phyloP scores from a whole-genome alignment of 2,329 filamentous ascomycete species.

The Aureobasidium sp. region DNA sequence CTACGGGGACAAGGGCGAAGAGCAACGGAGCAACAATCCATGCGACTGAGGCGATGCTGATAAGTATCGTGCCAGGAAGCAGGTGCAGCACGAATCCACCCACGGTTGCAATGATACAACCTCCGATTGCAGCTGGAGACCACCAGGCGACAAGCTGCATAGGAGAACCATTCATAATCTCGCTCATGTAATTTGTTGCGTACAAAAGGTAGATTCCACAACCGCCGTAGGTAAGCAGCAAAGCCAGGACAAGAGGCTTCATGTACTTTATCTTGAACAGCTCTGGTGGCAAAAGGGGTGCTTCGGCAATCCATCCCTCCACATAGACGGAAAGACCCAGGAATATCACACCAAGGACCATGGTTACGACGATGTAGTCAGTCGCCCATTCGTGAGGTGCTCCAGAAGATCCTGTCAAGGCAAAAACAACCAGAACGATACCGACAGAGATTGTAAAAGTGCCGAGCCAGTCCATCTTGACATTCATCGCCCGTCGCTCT shows the following conservation, averaged over 20 bases:
- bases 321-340: constrained; percentile 59
- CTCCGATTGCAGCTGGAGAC: constrained; percentile 60
- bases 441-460: constrained; percentile 55
- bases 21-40: constrained; percentile 54
- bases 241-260: constrained; percentile 52
- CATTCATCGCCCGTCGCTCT: constrained; percentile 31
- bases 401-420: constrained; percentile 66
- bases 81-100: constrained; percentile 63
- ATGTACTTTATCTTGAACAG: constrained; percentile 66
- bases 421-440: constrained; percentile 63
- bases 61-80: constrained; percentile 55
- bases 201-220: constrained; percentile 65
- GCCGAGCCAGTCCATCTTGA: constrained; percentile 66
- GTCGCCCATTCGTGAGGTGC: constrained; percentile 64
- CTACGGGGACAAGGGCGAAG: constrained; percentile 55
- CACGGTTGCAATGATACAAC: constrained; percentile 55
- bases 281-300: constrained; percentile 63
- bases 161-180: constrained; percentile 52
- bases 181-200: constrained; percentile 59
- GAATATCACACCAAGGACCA: constrained; percentile 56
- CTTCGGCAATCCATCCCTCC: constrained; percentile 61
- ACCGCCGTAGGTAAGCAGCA: constrained; percentile 62
- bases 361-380: constrained; percentile 61
- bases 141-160: constrained; percentile 63
- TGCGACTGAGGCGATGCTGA: constrained; percentile 55